Base-by-base conservation (phyloP, 1,139 yeast genomes). In the Wickerhamiella pararugosa region DNA sequence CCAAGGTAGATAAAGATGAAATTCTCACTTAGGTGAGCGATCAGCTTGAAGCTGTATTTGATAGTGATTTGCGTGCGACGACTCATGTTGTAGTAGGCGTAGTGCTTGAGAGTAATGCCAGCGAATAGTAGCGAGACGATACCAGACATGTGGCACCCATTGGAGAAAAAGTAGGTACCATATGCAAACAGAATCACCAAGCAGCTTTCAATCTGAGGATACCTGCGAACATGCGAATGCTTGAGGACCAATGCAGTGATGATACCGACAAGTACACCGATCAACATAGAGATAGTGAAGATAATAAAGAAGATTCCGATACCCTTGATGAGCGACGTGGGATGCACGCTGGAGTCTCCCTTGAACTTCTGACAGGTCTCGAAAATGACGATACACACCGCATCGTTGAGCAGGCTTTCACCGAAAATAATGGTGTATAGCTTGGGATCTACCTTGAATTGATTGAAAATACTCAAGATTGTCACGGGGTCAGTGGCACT, bases 401-500 rank as follows among this genome's bases (percentile, higher is more conserved):
- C 98, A 64, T 92, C 99, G 58, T 92, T 92, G 45, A 92, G 66
- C 49, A 92, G 67, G 5, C 95, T 82, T 62, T 92, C 99, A 37
- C 99, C 99, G 60, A 92, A 90, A 47, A 92, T 90, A 50, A 92
- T 86, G 25, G 98, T 90, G 64, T 92, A 92, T 39, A 92, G 68
- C 61, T 90, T 90, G 7, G 98, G 98, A 59, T 92, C 99, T 30
- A 92, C 99, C 60, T 87, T 86, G 64, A 92, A 90, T 10, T 97
- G 93, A 56, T 90, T 90, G 69, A 92, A 92, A 47, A 92, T 92
- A 9, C 97, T 86, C 53, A 92, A 66, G 56, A 92, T 90, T 1
- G 99, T 92, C 31, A 92, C 97, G 0, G 99, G 99, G 59, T 92
- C 99, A 0, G 99, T 92, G 25, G 99, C 99, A 0, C 95, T 83